These are phyloP conservation scores for Ophiostoma ulmi DNA, from an alignment of 2,329 filamentous ascomycete genomes.

Conservation along the genomic window DNA sequence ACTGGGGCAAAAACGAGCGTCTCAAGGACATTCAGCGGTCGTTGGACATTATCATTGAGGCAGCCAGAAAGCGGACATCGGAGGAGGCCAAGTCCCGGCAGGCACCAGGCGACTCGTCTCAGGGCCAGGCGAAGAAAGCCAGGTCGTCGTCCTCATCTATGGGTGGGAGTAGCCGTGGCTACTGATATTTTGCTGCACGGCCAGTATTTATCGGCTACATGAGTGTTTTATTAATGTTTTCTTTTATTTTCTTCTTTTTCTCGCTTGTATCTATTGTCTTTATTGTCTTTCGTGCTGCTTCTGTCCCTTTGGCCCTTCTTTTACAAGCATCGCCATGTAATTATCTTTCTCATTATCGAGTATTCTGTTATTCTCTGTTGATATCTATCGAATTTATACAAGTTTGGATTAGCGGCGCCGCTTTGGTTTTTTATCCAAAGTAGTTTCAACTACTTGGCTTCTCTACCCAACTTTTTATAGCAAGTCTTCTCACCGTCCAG, in stretches of 20 bases:
- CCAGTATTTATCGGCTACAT: too few relatives aligned
- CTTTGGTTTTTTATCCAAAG: background rate
- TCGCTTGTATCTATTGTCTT: too few relatives aligned
- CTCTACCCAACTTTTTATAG: too few relatives aligned
- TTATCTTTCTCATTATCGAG: too few relatives aligned
- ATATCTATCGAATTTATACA: background rate
- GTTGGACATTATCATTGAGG: background rate
- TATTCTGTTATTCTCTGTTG: background rate
- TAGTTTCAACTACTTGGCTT: too few relatives aligned
- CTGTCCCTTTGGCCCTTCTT: too few relatives aligned
- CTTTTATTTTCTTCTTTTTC: too few relatives aligned
- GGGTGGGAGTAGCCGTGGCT: background rate
- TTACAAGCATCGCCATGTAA: too few relatives aligned
- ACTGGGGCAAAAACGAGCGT: background rate
- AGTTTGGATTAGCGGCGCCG: background rate
- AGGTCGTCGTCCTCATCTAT: background rate
- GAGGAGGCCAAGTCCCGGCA: background rate
- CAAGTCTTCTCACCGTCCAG: background rate
- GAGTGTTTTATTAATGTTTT: too few relatives aligned
- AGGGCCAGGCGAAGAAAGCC: background rate
- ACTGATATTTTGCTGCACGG: too few relatives aligned
- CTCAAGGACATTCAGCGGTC: background rate
- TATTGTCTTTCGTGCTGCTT: too few relatives aligned
- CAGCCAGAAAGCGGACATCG: background rate
- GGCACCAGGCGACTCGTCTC: background rate